These are phyloP conservation scores for Juglanconis sp. DNA, from an alignment of 2,329 filamentous ascomycete species.

Conservation along the genomic window DNA sequence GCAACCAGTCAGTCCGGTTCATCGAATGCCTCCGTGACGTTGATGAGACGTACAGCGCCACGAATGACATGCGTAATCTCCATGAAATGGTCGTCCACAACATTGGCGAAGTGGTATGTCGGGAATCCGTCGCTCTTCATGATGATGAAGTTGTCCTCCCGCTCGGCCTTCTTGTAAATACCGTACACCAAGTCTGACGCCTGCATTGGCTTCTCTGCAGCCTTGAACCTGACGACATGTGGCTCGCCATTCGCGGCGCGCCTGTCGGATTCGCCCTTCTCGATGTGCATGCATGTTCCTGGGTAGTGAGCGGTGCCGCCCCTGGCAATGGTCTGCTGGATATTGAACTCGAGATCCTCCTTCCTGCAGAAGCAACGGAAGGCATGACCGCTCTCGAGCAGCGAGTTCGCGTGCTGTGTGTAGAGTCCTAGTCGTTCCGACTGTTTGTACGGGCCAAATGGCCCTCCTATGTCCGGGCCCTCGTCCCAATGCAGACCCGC, in stretches of 20 bases:
- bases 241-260: constrained; percentile 66
- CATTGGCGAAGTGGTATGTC: constrained; percentile 96
- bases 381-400: constrained; percentile 70
- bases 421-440: constrained; percentile 79
- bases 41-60: constrained; percentile 62
- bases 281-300: constrained; percentile 68
- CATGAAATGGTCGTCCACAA: constrained; percentile 95
- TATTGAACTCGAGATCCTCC: constrained; percentile 55
- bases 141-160: constrained; percentile 79
- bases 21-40: background rate
- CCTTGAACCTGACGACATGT: constrained; percentile 75
- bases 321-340: constrained; percentile 32
- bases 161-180: constrained; percentile 50
- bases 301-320: constrained; percentile 46
- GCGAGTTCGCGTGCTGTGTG: constrained; percentile 61
- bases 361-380: constrained; percentile 91
- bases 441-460: constrained; percentile 83
- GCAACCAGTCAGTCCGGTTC: background rate
- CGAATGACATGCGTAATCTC: constrained; percentile 92
- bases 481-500: constrained; percentile 91
- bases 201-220: constrained; percentile 56
- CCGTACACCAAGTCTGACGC: constrained; percentile 83
- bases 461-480: constrained; percentile 78
- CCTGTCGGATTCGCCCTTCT: constrained; percentile 64
- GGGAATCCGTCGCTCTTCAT: constrained; percentile 89